These are phyloP conservation scores for Stephanodiscus triporus DNA, from an alignment of 108 stramenopile genomes.

Conservation along the genomic window DNA sequence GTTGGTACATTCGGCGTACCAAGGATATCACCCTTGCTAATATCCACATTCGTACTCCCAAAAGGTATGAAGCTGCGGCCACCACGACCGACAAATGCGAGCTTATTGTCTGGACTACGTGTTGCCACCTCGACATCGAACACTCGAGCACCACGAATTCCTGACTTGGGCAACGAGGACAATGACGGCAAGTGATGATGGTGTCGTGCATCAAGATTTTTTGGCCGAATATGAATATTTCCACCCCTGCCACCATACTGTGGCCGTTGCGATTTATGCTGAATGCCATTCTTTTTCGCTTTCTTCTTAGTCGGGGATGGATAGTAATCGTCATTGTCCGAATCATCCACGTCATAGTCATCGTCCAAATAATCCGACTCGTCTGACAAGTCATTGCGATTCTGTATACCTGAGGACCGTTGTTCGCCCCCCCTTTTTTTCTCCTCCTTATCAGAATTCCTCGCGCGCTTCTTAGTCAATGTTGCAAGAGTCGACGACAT, in stretches of 20 bases:
- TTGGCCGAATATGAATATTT: not conserved
- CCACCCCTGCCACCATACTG: no score
- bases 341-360: conserved; percentile 5
- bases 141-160: not conserved
- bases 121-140: conserved; percentile 8
- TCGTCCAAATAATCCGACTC: conserved; percentile 6
- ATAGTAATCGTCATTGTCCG: not conserved
- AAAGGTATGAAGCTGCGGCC: not conserved
- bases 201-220: not conserved
- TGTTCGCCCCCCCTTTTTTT: not conserved
- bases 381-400: conserved; percentile 2
- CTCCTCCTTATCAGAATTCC: conserved; percentile 5
- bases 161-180: not conserved
- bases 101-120: not conserved
- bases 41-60: not conserved
- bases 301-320: not conserved
- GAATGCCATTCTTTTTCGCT: not conserved
- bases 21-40: not conserved
- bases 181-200: not conserved
- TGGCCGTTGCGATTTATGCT: not conserved
- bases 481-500: not conserved
- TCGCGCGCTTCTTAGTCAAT: conserved; percentile 13
- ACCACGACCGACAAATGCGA: not conserved
- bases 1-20: not conserved
- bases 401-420: not conserved